Evolutionary conservation across 2,329 filamentous ascomycete species (phyloP).

Genomic region (Conoideocrella luteorostrata): DNA sequence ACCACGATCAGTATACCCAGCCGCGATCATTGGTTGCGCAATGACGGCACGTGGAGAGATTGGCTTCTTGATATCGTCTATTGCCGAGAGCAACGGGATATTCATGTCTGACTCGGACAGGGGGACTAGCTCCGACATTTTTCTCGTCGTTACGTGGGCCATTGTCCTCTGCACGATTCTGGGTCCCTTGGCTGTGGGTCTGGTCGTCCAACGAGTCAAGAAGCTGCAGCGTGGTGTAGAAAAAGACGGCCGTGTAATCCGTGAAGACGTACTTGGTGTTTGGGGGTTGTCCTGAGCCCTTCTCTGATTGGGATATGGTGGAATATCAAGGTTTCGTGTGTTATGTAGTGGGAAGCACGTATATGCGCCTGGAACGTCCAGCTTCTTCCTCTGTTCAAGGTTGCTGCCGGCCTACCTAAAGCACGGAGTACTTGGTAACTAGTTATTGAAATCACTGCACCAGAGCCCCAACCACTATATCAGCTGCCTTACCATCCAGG

Average conservation of each 20-base stretch:
- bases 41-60: constrained; percentile 80
- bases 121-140: constrained; percentile 32
- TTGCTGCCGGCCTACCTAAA: too few species aligned
- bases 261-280: constrained; percentile 3
- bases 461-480: too few species aligned
- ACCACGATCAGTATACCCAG: constrained; percentile 59
- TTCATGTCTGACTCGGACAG: constrained; percentile 20
- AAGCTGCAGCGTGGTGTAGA: constrained; percentile 12
- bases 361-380: too few species aligned
- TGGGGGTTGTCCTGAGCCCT: constrained; percentile 6
- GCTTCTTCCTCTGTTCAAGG: too few species aligned
- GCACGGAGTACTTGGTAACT: too few species aligned
- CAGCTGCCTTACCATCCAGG: too few species aligned
- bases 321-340: too few species aligned
- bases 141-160: constrained; percentile 49
- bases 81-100: constrained; percentile 51
- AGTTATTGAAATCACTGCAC: too few species aligned
- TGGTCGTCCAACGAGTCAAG: constrained; percentile 38
- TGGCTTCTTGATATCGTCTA: constrained; percentile 65
- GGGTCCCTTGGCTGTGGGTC: constrained; percentile 42
- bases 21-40: constrained; percentile 55
- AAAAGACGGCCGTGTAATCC: constrained; percentile 4
- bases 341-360: too few species aligned
- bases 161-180: constrained; percentile 49
- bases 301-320: too few species aligned